A percentile compares a stretch with the other conserved stretches of the same genome.
Conservation (phyloP, 2,329 filamentous ascomycete species). For the Rhynchosporium agropyri region DNA sequence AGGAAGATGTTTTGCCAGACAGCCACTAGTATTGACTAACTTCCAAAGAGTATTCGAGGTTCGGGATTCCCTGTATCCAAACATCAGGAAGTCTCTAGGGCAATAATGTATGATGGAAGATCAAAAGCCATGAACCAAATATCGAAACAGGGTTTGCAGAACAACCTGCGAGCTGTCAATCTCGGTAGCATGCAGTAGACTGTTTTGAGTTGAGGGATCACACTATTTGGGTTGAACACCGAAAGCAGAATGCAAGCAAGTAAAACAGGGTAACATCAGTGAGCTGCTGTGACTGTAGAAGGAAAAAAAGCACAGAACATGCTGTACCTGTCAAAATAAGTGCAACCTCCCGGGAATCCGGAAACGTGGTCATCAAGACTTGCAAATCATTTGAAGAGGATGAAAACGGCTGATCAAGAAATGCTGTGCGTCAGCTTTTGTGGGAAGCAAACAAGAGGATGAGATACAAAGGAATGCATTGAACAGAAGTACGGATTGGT, state of each 20-base stretch:
- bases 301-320: neutral
- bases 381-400: neutral
- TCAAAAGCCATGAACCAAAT: neutral
- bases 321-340: neutral
- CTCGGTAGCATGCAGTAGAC: slow-evolving; percentile 4
- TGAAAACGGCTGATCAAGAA: slow-evolving; percentile 1
- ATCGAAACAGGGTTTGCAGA: neutral
- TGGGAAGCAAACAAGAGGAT: neutral
- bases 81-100: too few relatives aligned
- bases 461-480: neutral
- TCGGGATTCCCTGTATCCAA: too few relatives aligned
- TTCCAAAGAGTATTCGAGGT: too few relatives aligned
- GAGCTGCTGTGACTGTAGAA: neutral
- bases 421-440: too few relatives aligned
- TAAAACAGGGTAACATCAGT: neutral
- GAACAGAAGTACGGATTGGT: neutral
- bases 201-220: neutral
- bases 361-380: neutral
- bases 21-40: too few relatives aligned
- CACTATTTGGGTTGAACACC: neutral
- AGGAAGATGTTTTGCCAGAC: neutral
- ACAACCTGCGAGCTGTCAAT: slow-evolving; percentile 10
- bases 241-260: neutral
- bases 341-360: slow-evolving; percentile 5
- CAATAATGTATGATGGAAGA: neutral